phyloP scores from a whole-genome alignment of 1,284 basidiomycete species.

The Tremellales sp. region DNA sequence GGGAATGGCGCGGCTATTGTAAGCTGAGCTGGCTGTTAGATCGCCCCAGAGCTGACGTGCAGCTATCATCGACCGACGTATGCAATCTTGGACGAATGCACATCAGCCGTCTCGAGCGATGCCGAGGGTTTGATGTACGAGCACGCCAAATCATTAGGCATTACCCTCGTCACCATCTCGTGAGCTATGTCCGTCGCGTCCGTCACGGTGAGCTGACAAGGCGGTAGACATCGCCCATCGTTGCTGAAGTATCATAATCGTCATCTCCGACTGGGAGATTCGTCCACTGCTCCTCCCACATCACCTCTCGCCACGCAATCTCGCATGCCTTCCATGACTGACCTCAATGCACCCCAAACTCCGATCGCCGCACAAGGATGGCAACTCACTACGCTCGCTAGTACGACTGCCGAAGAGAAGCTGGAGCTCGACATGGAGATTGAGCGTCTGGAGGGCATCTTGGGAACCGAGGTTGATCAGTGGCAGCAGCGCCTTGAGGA shows the following conservation, averaged over 20 bases:
- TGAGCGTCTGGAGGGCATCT: slow-evolving; percentile 31
- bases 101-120: slow-evolving; percentile 92
- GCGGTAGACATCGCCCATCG: slow-evolving; percentile 52
- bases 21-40: slow-evolving; percentile 5
- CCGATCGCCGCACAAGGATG: slow-evolving; percentile 36
- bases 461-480: slow-evolving; percentile 58
- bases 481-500: slow-evolving; percentile 65
- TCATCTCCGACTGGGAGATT: slow-evolving; percentile 49
- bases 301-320: slow-evolving; percentile 11
- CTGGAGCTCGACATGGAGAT: slow-evolving; percentile 51
- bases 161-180: slow-evolving; percentile 90
- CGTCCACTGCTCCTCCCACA: slow-evolving; percentile 16
- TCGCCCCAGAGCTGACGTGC: slow-evolving; percentile 4
- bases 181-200: slow-evolving; percentile 55
- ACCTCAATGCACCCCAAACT: slow-evolving; percentile 19
- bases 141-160: slow-evolving; percentile 82
- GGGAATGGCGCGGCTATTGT: slow-evolving; percentile 51
- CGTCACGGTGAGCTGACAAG: slow-evolving; percentile 30
- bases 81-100: slow-evolving; percentile 68
- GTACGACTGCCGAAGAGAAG: slow-evolving; percentile 35
- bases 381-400: slow-evolving; percentile 40
- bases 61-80: slow-evolving; percentile 40
- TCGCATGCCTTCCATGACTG: slow-evolving; percentile 4
- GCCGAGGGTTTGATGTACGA: slow-evolving; percentile 96
- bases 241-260: slow-evolving; percentile 54